phyloP scores from a whole-genome alignment of 257 asterid species.

The Solanum chmielewskii region DNA sequence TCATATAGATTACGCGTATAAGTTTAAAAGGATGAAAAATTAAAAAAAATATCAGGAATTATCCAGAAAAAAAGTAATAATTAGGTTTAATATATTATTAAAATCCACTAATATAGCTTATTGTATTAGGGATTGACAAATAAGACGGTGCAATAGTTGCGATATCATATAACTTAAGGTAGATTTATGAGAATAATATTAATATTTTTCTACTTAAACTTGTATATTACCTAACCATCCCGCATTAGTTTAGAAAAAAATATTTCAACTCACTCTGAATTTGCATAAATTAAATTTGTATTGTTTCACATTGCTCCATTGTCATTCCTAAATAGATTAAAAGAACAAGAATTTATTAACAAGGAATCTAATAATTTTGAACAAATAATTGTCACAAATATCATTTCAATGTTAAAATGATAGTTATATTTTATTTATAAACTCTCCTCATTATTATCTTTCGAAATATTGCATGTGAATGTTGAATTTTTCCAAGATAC shows the following conservation, averaged over 20 bases:
- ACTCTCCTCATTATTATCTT: background rate
- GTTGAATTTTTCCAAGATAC: background rate
- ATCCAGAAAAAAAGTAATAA: background rate
- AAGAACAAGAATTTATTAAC: background rate
- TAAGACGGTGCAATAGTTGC: too few species aligned
- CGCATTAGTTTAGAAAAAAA: rapidly evolving
- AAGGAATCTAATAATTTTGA: background rate
- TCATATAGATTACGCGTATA: background rate
- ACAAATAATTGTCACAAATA: background rate
- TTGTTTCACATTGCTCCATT: too few species aligned
- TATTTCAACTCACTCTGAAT: background rate
- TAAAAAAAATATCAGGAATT: background rate
- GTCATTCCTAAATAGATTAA: too few species aligned
- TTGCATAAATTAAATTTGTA: too few species aligned
- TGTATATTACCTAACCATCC: background rate
- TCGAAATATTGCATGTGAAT: background rate
- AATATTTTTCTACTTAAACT: background rate
- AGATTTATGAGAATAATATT: too few species aligned
- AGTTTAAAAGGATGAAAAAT: background rate
- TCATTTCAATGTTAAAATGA: background rate
- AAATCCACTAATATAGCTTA: background rate
- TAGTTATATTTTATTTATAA: background rate
- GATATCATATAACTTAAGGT: background rate
- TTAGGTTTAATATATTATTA: background rate
- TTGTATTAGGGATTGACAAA: background rate